These are phyloP conservation scores for Selenicereus undatus DNA, from an alignment of 148 eudicot genomes.

Conservation along the genomic window DNA sequence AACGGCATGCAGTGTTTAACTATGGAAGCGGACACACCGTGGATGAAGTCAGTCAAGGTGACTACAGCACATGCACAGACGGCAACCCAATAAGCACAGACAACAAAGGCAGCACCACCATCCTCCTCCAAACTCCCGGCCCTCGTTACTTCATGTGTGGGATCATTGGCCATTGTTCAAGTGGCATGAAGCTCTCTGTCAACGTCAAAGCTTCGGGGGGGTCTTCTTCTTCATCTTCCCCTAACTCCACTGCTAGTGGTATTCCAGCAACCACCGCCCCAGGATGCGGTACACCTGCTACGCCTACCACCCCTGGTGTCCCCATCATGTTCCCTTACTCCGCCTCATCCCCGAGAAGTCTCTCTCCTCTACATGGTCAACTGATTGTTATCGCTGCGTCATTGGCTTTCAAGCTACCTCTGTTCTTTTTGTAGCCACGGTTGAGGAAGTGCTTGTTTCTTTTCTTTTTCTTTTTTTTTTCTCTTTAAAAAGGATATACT, in stretches of 20 bases:
- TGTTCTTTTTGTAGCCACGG: slow-evolving; percentile 36
- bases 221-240: slow-evolving; percentile 13
- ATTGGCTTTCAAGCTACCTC: slow-evolving; percentile 13
- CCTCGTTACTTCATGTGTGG: slow-evolving; percentile 76
- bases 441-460: slow-evolving; percentile 49
- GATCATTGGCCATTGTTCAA: slow-evolving; percentile 54
- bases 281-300: not conserved
- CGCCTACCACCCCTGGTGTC: slow-evolving; percentile 10
- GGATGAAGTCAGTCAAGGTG: slow-evolving; percentile 61
- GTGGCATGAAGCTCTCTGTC: slow-evolving; percentile 78
- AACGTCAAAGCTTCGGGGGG: slow-evolving; percentile 35
- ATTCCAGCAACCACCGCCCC: slow-evolving; percentile 17
- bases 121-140: slow-evolving; percentile 66
- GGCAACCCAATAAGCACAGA: slow-evolving; percentile 62
- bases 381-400: slow-evolving; percentile 15
- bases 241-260: slow-evolving; percentile 19
- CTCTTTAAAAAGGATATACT: too few species aligned
- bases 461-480: not conserved
- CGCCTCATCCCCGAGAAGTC: slow-evolving; percentile 29
- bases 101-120: slow-evolving; percentile 57
- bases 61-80: slow-evolving; percentile 55
- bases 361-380: slow-evolving; percentile 25
- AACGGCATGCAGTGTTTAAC: slow-evolving; percentile 54
- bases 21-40: slow-evolving; percentile 72
- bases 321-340: slow-evolving; percentile 25